Evolutionary conservation across 306 rosid genomes (phyloP), one percentile per base, ranked within the genome.

Genomic region (Rosa multiflora): DNA sequence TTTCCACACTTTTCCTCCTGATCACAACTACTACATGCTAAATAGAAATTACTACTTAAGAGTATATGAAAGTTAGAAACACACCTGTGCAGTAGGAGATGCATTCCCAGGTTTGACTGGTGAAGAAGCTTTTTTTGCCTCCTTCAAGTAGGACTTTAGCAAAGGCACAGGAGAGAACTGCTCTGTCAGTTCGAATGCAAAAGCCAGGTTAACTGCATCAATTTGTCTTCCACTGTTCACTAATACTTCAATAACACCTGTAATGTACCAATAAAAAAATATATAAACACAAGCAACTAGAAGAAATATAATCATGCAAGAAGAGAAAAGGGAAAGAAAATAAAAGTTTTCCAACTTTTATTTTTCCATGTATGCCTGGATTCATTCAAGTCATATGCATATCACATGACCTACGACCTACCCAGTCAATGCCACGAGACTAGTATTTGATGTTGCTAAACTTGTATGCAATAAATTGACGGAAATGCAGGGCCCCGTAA

Each of bases 171-270:
- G 98, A 75, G 88, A 79, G 85, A 93, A 93, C 82, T 80, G 91
- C 46, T 85, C 91, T 5, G 93, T 89, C 46, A 96, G 92, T 79
- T 88, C 94, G 70, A 96, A 96, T 62, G 98, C 96, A 78, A 88
- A 91, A 81, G 98, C 93, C 93, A 96, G 85, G 89, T 91, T 96
- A 74, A 96, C 93, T 1, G 98, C 99, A 80, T 96, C 99, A 86
- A 96, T 91, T 83, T 93, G 99, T 76, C 99, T 83, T 80, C 99
- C 98, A 77, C 92, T 96, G 79, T 87, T 91, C 63, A 88, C 90
- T 76, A 96, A 81, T 76, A 93, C 92, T 79, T 85, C 92, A 37
- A 96, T 87, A 66, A 96, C 98, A 84, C 96, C 99, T 95, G 93
- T 70, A 83, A 62, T 77, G 77, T 67, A 80, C 79, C 67, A 81